phyloP scores from a whole-genome alignment of 2,329 filamentous ascomycete species.

The Sporothrix globosa region DNA sequence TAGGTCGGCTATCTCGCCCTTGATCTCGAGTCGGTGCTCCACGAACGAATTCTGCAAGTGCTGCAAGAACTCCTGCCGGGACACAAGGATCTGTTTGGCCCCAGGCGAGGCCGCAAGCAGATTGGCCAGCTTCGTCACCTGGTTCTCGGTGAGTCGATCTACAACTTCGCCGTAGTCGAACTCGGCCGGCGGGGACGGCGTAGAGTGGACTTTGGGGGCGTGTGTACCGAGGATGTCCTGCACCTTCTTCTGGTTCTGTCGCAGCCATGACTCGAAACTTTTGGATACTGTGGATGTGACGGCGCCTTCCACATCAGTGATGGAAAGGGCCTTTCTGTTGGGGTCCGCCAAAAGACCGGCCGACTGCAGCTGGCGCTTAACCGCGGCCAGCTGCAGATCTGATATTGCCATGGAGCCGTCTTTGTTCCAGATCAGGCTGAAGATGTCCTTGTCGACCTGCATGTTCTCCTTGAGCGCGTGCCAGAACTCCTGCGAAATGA shows the following conservation, averaged over 20 bases:
- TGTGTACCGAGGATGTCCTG: constrained; percentile 38
- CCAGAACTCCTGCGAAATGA: constrained; percentile 67
- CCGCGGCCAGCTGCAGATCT: constrained; percentile 53
- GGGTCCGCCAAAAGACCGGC: constrained; percentile 39
- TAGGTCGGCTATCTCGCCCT: constrained; percentile 47
- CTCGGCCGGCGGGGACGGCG: not conserved
- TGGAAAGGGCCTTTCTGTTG: constrained; percentile 40
- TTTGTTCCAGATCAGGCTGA: constrained; percentile 50
- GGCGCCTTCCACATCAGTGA: constrained; percentile 39
- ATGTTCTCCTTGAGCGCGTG: constrained; percentile 63
- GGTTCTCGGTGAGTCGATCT: constrained; percentile 42
- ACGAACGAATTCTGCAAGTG: constrained; percentile 49
- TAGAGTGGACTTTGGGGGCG: not conserved
- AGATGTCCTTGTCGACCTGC: constrained; percentile 51
- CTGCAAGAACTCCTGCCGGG: constrained; percentile 54
- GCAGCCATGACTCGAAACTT: constrained; percentile 58
- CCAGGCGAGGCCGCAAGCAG: constrained; percentile 44
- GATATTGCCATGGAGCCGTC: constrained; percentile 48
- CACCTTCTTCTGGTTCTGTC: constrained; percentile 53
- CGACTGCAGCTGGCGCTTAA: constrained; percentile 49
- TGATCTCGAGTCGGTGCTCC: constrained; percentile 47
- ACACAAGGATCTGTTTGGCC: constrained; percentile 48
- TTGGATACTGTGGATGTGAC: constrained; percentile 44
- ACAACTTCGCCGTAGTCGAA: constrained; percentile 34
- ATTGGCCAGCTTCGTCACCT: constrained; percentile 46